phyloP scores from a whole-genome alignment of 306 rosid genomes.

The Abrus precatorius region DNA sequence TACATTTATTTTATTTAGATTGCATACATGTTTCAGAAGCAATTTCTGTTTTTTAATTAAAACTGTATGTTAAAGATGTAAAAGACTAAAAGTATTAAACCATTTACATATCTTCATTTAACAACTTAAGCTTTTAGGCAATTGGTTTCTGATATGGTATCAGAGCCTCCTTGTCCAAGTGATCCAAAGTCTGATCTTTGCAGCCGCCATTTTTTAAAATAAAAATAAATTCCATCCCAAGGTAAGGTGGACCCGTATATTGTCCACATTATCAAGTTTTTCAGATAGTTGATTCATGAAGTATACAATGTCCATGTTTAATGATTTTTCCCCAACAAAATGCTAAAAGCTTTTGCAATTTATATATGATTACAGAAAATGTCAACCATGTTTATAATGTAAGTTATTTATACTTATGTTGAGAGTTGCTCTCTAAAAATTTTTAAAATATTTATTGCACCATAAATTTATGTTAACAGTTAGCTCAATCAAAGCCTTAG shows the following conservation, averaged over 20 bases:
- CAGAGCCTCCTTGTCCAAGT: not conserved
- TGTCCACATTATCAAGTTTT: not conserved
- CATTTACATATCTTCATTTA: not conserved
- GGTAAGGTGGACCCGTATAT: not conserved
- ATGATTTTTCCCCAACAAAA: not conserved
- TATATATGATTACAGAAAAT: not conserved
- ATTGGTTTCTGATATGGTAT: constrained; percentile 26
- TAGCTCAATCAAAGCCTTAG: constrained; percentile 1
- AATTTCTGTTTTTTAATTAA: not conserved
- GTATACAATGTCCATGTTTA: constrained; percentile 1
- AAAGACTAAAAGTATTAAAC: not conserved
- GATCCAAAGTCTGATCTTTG: not conserved
- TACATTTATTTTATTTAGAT: constrained; percentile 32
- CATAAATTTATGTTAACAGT: not conserved
- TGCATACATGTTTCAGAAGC: constrained; percentile 13
- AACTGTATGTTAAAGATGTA: not conserved
- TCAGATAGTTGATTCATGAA: not conserved
- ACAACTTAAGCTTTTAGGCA: not conserved
- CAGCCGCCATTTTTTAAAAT: not conserved
- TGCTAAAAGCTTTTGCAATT: not conserved
- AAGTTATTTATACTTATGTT: not conserved
- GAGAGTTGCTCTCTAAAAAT: constrained; percentile 1
- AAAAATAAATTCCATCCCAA: constrained; percentile 2
- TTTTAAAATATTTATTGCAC: not conserved
- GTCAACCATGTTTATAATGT: not conserved